Evolutionary conservation across 495 filamentous ascomycete species (phyloP).

Genomic region (Hypoxylon trugodes): DNA sequence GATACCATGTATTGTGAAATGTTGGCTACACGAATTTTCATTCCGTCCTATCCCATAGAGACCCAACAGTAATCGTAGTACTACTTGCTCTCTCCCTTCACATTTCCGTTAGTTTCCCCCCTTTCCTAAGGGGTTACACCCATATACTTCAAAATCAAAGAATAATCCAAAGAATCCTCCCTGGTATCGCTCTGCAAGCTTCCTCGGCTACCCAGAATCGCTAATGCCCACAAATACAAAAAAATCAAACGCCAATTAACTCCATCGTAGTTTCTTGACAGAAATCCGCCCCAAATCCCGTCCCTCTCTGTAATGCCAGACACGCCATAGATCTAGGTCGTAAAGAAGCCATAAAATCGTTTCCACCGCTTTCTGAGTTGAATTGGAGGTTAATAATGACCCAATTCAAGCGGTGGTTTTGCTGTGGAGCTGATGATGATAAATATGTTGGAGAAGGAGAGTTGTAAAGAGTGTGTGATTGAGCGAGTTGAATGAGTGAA

Average conservation of each 20-base stretch:
- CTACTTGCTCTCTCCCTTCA: slow-evolving; percentile 8
- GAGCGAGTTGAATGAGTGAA: slow-evolving; percentile 1
- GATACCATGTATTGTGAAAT: slow-evolving; percentile 33
- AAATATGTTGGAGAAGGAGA: slow-evolving; percentile 37
- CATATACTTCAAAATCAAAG: slow-evolving; percentile 9
- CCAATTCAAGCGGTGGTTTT: slow-evolving; percentile 16
- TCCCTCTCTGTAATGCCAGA: slow-evolving; percentile 35
- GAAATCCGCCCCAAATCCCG: slow-evolving; percentile 27
- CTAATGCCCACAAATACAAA: slow-evolving; percentile 45
- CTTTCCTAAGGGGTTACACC: slow-evolving; percentile 16
- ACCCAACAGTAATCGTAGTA: background rate
- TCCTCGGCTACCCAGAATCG: slow-evolving; percentile 27
- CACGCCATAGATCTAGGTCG: slow-evolving; percentile 40
- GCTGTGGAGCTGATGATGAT: slow-evolving; percentile 22
- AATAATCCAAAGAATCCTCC: slow-evolving; percentile 31
- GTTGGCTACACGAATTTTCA: slow-evolving; percentile 40
- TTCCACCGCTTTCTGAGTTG: slow-evolving; percentile 14
- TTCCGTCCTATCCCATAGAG: slow-evolving; percentile 26
- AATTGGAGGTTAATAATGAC: slow-evolving; percentile 4
- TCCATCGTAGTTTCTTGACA: slow-evolving; percentile 41
- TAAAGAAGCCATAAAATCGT: slow-evolving; percentile 40
- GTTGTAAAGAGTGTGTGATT: slow-evolving; percentile 24
- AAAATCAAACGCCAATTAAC: slow-evolving; percentile 49
- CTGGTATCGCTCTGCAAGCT: slow-evolving; percentile 39
- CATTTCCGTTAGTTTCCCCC: slow-evolving; percentile 13